Conservation (phyloP, 352 stramenopile species). For the Globisporangium polare region DNA sequence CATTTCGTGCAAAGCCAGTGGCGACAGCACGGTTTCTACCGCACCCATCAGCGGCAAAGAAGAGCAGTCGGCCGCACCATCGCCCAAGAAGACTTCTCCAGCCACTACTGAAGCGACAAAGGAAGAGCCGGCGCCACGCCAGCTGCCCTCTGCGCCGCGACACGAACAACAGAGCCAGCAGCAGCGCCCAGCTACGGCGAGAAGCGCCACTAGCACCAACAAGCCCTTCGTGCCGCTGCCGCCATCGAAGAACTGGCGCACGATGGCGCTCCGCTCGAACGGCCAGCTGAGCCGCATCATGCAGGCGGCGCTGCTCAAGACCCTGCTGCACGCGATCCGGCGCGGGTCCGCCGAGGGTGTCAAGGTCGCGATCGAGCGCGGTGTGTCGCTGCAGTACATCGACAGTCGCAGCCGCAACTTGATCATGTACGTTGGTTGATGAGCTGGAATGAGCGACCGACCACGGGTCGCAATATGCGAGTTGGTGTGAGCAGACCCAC, state of each 20-base stretch:
- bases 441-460: neutral
- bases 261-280: conserved; percentile 53
- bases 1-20: neutral
- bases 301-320: conserved; percentile 82
- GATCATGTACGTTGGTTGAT: conserved; percentile 52
- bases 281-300: conserved; percentile 69
- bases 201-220: conserved; percentile 9
- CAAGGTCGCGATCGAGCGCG: conserved; percentile 80
- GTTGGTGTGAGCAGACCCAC: neutral
- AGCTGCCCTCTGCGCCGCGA: neutral
- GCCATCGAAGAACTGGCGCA: conserved; percentile 39
- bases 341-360: conserved; percentile 76
- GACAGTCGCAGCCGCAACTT: conserved; percentile 78
- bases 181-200: conserved; percentile 5
- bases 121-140: neutral
- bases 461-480: neutral
- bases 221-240: conserved; percentile 47
- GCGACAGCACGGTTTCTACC: neutral
- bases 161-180: neutral
- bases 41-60: neutral
- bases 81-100: neutral
- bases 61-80: neutral
- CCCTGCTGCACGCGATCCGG: conserved; percentile 76
- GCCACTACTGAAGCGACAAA: neutral
- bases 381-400: conserved; percentile 70